phyloP scores from a whole-genome alignment of 2,329 filamentous ascomycete genomes.

The Hypomyces rosellus region DNA sequence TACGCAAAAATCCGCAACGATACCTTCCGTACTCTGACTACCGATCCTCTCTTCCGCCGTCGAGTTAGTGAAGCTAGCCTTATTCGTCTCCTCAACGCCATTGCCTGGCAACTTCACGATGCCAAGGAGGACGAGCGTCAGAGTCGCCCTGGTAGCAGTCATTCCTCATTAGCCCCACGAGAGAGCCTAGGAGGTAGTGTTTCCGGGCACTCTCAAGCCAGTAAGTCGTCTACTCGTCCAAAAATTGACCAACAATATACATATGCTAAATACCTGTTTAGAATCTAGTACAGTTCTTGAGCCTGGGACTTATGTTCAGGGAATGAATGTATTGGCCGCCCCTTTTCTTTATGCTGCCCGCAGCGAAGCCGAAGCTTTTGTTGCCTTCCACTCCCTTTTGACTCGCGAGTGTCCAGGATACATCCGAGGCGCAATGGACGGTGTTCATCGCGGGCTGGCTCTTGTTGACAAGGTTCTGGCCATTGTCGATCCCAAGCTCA shows the following conservation, averaged over 20 bases:
- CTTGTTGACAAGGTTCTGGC: constrained; percentile 88
- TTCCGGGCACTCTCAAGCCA: constrained; percentile 33
- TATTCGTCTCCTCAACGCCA: constrained; percentile 88
- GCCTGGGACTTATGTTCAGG: constrained; percentile 88
- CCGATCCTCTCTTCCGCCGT: constrained; percentile 92
- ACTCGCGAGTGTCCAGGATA: constrained; percentile 88
- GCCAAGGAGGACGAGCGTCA: constrained; percentile 48
- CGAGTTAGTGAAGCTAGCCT: constrained; percentile 93
- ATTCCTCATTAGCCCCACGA: constrained; percentile 27
- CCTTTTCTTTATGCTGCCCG: constrained; percentile 92
- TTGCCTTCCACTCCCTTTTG: constrained; percentile 81
- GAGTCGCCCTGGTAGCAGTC: constrained; percentile 33
- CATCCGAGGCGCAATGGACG: constrained; percentile 93
- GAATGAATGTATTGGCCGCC: constrained; percentile 96
- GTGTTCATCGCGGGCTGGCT: constrained; percentile 85
- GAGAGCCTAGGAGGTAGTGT: constrained; percentile 27
- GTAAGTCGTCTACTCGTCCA: constrained; percentile 27
- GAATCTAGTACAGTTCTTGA: constrained; percentile 52
- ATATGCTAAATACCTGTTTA: constrained; percentile 37
- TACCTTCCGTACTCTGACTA: constrained; percentile 92
- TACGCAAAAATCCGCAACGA: constrained; percentile 98
- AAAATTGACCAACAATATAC: not conserved
- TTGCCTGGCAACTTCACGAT: constrained; percentile 91
- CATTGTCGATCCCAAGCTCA: constrained; percentile 85
- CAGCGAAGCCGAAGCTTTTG: constrained; percentile 91